phyloP scores from a whole-genome alignment of 805 yeast genomes.

The Starmera quercuum region DNA sequence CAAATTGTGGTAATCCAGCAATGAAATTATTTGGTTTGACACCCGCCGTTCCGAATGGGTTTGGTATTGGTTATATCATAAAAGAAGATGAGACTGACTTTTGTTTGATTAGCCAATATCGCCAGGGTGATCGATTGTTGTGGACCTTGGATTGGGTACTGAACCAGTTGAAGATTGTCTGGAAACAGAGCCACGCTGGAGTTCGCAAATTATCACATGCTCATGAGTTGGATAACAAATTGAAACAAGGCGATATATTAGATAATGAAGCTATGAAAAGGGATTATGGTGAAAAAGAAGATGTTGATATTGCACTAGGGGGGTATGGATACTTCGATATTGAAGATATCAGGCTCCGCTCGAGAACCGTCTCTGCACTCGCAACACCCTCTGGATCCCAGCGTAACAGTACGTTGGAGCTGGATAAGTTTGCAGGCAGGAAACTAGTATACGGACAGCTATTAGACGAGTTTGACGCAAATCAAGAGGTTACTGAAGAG shows the following conservation, averaged over 20 bases:
- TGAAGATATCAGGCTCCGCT: constrained; percentile 54
- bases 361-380: constrained; percentile 35
- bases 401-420: too few relatives aligned
- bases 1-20: constrained; percentile 91
- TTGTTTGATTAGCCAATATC: constrained; percentile 79
- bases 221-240: constrained; percentile 27
- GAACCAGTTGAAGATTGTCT: constrained; percentile 45
- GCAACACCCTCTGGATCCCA: too few relatives aligned
- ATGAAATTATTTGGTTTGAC: constrained; percentile 82
- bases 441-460: too few relatives aligned
- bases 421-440: too few relatives aligned
- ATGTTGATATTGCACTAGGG: constrained; percentile 38
- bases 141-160: constrained; percentile 67
- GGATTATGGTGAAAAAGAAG: constrained; percentile 7
- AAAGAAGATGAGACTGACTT: constrained; percentile 73
- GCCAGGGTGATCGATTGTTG: constrained; percentile 77
- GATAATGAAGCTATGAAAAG: too few relatives aligned
- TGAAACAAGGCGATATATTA: constrained; percentile 7
- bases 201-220: constrained; percentile 18
- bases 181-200: constrained; percentile 22
- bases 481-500: too few relatives aligned
- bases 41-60: constrained; percentile 83
- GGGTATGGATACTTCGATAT: constrained; percentile 78
- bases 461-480: too few relatives aligned
- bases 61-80: constrained; percentile 87